A percentile compares a stretch with the other conserved stretches of the same genome.
phyloP scores from a whole-genome alignment of 2,329 filamentous ascomycete genomes.

The Alternaria dauci region DNA sequence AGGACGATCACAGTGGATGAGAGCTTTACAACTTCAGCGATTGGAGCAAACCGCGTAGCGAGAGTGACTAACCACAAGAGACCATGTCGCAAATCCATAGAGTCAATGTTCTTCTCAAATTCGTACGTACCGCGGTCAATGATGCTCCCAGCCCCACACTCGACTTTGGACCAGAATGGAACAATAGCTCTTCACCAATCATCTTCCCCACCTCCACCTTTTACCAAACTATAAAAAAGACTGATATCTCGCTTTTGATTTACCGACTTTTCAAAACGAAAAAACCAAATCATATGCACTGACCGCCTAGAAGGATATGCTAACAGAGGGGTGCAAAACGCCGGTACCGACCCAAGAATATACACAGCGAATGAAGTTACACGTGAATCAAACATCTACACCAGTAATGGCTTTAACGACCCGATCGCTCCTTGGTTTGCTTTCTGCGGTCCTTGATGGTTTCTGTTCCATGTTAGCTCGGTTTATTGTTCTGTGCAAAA shows the following conservation, averaged over 20 bases:
- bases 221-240: neutral
- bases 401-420: slow-evolving; percentile 30
- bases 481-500: neutral
- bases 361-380: slow-evolving; percentile 27
- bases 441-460: slow-evolving; percentile 39
- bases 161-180: neutral
- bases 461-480: slow-evolving; percentile 26
- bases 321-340: slow-evolving; percentile 19
- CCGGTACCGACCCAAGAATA: slow-evolving; percentile 29
- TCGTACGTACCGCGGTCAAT: neutral
- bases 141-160: neutral
- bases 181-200: neutral
- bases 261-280: slow-evolving; percentile 2
- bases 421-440: slow-evolving; percentile 40
- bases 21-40: neutral
- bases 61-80: neutral
- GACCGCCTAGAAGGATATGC: neutral
- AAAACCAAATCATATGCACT: neutral
- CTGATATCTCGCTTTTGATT: slow-evolving; percentile 20
- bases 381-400: slow-evolving; percentile 8
- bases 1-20: neutral
- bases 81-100: neutral
- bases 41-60: neutral
- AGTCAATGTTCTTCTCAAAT: neutral
- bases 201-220: neutral